A percentile compares a stretch with the other conserved stretches of the same genome.
These are phyloP conservation scores for Actinomortierella wolfii DNA, from an alignment of 371 early-diverging fungal genomes.

Conservation along the genomic window DNA sequence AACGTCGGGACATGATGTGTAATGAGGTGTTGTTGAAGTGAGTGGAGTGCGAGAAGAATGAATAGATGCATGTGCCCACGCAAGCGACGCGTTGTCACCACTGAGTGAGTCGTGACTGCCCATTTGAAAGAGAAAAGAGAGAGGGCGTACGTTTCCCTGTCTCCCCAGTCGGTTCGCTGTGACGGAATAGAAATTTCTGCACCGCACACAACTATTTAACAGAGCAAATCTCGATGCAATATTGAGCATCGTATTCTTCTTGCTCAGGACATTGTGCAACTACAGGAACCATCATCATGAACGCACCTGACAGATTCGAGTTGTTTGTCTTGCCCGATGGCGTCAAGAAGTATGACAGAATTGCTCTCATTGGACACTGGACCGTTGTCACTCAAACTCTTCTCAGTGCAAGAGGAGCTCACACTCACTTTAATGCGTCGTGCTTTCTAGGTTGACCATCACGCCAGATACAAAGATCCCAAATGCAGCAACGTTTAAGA, in stretches of 20 bases:
- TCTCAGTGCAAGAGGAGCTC: not conserved
- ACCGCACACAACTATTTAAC: too few relatives aligned
- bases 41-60: not conserved
- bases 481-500: conserved; percentile 91
- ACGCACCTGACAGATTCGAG: conserved; percentile 91
- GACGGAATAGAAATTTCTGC: not conserved
- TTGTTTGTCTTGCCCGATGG: conserved; percentile 91
- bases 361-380: too few relatives aligned
- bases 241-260: conserved; percentile 1
- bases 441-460: conserved; percentile 73
- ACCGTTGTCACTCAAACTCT: not conserved
- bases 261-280: not conserved
- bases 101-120: not conserved
- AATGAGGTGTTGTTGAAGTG: not conserved
- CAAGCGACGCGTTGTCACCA: conserved; percentile 1
- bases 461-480: conserved; percentile 90
- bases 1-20: conserved; percentile 85
- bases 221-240: conserved; percentile 7
- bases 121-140: not conserved
- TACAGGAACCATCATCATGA: conserved; percentile 60
- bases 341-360: conserved; percentile 70
- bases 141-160: not conserved
- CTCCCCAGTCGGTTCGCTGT: not conserved
- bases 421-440: not conserved
- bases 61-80: conserved; percentile 3